Base-by-base conservation (phyloP, 2,329 filamentous ascomycete genomes). In the Diaporthe sp. region DNA sequence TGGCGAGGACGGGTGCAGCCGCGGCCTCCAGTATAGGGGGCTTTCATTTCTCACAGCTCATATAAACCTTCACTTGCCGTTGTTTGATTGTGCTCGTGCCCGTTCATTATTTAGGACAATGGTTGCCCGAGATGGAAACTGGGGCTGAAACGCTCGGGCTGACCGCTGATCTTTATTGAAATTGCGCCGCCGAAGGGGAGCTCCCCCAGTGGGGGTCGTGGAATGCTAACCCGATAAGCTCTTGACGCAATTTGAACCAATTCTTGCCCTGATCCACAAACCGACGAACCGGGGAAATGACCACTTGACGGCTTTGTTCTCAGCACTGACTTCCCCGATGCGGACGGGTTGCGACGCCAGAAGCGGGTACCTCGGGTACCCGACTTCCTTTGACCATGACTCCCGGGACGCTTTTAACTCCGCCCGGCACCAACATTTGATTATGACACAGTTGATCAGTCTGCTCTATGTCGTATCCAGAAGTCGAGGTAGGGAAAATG, bases 71-170 rank as follows among this genome's bases (percentile, higher is more conserved):
- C 37, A 65, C n/a, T 73, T 46, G 39, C 39, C 49, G 25, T 61
- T 55, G 71, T 73, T 73, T 73, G 58, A 65, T 73, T 73, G 49
- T 73, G 58, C 71, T 55, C 22, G 49, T 73, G 46, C 71, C 22
- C 49, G 44, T 73, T 61, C 71, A 73, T 73, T 53, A 65, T 73
- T 65, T 65, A 10, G 39, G 49, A 55, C 34, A 57, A 28, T 57
- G 28, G 71, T 73, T 15, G 71, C 57, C 58, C 58, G 71, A 65
- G 42, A 65, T 65, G 71, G 71, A 73, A 73, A 65, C 44, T 65
- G 71, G 71, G 71, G 37, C 71, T 60, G 58, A 55, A 60, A 73
- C 71, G 71, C 49, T 73, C 71, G 71, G 71, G 22, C 58, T 55
- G 71, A 25, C 44, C 60, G 71, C 37, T 55, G 58, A 65, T 73